Evolutionary conservation across 1,139 yeast genomes (phyloP), one percentile per base, ranked within the genome.

Genomic region (Sugiyamaella xylanicola): DNA sequence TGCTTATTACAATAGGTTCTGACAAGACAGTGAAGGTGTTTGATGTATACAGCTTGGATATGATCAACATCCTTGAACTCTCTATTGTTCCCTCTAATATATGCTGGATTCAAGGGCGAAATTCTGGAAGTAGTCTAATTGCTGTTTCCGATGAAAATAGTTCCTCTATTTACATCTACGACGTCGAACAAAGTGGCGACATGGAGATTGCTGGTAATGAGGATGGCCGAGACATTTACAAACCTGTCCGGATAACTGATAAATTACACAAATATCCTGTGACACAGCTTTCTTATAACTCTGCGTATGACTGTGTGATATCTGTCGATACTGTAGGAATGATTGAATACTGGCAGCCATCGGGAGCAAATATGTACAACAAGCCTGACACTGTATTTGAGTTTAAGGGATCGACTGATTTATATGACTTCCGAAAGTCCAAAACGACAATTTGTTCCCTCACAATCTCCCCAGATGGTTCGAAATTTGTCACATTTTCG

Each of bases 311-410:
- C 21, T 73, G 76, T 56, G 68, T 73, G n/a, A 63, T 79, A 2
- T 73, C 79, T 1, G 61, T 67, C 2, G 83, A 79, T 58, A 58
- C 54, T 1, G 60, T 63, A 21, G 82, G 83, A 1, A 71, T 76
- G 63, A 61, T 79, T 9, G 83, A 79, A 63, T 75, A 76, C 57
- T 79, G 83, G 83, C 59, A 54, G 27, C 72, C 68, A 0, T 57
- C 56, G 1, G 63, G 68, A 9, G 56, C 55, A 3, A 40, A 40
- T 3, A 22, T 20, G 27, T 61, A 57, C 35, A 58, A 61, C 22
- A 51, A 61, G 51, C 68, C 70, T 3, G 53, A 48, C 19, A 56
- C 56, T 15, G 61, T 62, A 9, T 78, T 77, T 64, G 68, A 71
- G 41, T 64, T 68, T 62, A 79, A 79, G 59, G 71, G 78, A 19